Percentiles rank a stretch among this genome's conserved stretches.
phyloP scores from a whole-genome alignment of 495 filamentous ascomycete species.

The Penicillium verhagenii region DNA sequence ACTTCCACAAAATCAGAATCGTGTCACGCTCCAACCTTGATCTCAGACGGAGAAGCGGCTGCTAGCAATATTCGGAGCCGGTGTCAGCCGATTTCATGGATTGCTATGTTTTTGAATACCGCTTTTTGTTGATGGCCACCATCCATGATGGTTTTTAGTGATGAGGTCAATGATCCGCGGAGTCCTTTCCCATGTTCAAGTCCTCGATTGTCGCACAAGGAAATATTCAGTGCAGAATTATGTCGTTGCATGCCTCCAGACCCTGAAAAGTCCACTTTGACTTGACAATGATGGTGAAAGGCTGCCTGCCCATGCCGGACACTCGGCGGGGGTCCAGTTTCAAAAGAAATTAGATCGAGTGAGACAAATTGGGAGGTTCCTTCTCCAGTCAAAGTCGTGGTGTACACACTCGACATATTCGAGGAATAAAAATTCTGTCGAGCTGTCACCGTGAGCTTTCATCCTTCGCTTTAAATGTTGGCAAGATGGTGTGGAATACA shows the following conservation, averaged over 20 bases:
- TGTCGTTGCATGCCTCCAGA: background rate
- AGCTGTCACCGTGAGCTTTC: background rate
- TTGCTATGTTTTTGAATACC: background rate
- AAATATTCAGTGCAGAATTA: background rate
- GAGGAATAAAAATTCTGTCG: background rate
- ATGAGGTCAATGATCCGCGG: background rate
- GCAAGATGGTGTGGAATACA: background rate
- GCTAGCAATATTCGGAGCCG: background rate
- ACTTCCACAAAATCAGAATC: background rate
- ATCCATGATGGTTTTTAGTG: background rate
- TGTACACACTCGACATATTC: background rate
- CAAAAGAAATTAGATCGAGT: background rate
- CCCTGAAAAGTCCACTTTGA: background rate
- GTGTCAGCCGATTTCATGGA: background rate
- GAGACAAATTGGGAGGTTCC: background rate
- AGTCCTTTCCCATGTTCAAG: background rate
- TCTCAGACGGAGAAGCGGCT: background rate
- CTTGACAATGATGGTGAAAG: background rate
- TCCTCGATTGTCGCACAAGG: background rate
- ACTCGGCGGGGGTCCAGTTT: background rate
- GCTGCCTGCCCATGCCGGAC: background rate
- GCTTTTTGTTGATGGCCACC: background rate
- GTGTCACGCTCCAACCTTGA: background rate
- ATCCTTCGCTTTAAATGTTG: background rate
- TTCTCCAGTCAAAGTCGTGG: background rate